Base-by-base conservation (phyloP, 441 rosid genomes). In the Pelargonium australe region DNA sequence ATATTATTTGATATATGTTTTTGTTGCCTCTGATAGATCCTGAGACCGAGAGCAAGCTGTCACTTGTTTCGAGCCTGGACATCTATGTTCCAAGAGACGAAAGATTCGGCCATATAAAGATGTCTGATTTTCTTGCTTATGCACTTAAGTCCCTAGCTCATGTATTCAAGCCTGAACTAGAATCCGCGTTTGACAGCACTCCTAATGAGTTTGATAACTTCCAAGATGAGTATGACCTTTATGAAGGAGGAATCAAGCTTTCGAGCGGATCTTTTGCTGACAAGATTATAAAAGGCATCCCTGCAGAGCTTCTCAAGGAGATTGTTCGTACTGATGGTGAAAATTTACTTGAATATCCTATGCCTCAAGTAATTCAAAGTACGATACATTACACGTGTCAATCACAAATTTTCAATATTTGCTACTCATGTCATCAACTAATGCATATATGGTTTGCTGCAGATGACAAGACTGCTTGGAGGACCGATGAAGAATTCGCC, bases 341-440 rank as follows among this genome's bases (percentile, higher is more conserved):
- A 65, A 64, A 74, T 2, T 66, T 81, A 20, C 80, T 87, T 9
- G 74, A 82, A 75, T 89, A 67, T 74, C 96, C 98, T 11, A 70
- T 77, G 75, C 96, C 98, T 74, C 83, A 83, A 67, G 84, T 87
- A 70, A 85, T 89, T 66, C 63, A 85, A 88, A 88, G 98, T 87
- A 66, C 44, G 25, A 14, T 7, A 67, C 64, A 68, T 2, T 25
- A 25, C 31, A 44, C 23, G 31, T 70, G 40, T 40, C 8, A 13
- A 12, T 44, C 41, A 25, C 67, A 62, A 28, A 20, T 19, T 57
- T 37, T 20, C 61, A 19, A 20, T 19, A 61, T 7, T 1, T 25
- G 31, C 2, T 25, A 25, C 1, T 25, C 1, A 1, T 25, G 31
- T 25, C 31, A 25, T 25, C 31, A 25, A 25, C 1, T 25, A 25